Evolutionary conservation across 306 rosid genomes (phyloP).

Genomic region (Cercis canadensis): DNA sequence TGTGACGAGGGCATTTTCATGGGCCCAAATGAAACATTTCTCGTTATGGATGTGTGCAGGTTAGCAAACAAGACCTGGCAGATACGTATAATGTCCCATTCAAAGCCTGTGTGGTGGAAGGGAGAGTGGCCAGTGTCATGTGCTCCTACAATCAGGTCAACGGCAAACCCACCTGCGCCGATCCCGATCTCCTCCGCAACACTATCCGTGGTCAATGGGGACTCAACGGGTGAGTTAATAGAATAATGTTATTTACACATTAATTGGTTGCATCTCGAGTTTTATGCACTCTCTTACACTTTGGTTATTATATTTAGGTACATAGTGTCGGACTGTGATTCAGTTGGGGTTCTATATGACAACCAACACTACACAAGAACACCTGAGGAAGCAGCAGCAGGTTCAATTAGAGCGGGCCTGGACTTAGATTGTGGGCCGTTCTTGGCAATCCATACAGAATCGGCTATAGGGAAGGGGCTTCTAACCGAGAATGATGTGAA

Average conservation of each 20-base stretch:
- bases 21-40: background rate
- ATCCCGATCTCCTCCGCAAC: conserved; percentile 51
- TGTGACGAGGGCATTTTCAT: no score
- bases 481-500: conserved; percentile 40
- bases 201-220: conserved; percentile 59
- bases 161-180: conserved; percentile 69
- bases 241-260: background rate
- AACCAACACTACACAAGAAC: conserved; percentile 54
- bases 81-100: conserved; percentile 66
- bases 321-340: conserved; percentile 69
- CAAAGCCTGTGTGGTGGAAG: conserved; percentile 59
- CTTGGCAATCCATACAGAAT: conserved; percentile 48
- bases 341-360: conserved; percentile 53
- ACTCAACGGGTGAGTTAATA: conserved; percentile 61
- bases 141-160: conserved; percentile 73
- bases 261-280: no score
- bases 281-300: no score
- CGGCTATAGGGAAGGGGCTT: conserved; percentile 37
- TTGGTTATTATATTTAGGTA: conserved; percentile 42
- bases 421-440: conserved; percentile 67
- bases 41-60: conserved; percentile 34
- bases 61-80: conserved; percentile 58
- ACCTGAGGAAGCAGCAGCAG: conserved; percentile 62
- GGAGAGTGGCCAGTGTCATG: conserved; percentile 67
- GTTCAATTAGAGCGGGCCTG: conserved; percentile 60